These are phyloP conservation scores for peach (Prunus persica) DNA, from an alignment of 306 rosid species.

Conservation along the genomic window DNA sequence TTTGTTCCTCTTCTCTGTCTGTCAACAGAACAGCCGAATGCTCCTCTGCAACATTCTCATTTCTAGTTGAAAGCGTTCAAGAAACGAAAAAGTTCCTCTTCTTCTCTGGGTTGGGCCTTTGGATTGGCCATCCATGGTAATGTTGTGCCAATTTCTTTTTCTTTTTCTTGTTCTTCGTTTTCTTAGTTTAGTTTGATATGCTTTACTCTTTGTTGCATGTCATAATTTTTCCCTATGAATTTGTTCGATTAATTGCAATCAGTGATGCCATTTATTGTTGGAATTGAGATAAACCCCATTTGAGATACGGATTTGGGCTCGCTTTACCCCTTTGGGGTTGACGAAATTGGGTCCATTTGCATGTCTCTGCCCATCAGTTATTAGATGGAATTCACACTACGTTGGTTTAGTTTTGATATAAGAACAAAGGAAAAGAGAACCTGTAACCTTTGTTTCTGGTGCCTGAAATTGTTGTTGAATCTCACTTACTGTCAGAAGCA, in stretches of 20 bases:
- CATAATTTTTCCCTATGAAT: not conserved
- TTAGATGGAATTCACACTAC: not conserved
- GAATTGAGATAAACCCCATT: not conserved
- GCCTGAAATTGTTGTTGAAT: not conserved
- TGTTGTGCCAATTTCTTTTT: not conserved
- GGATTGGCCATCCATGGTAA: not conserved
- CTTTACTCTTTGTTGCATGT: constrained; percentile 1
- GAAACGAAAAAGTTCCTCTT: not conserved
- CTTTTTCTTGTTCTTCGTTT: not conserved
- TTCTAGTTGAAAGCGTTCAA: not conserved
- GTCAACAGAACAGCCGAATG: not conserved
- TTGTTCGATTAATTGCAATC: not conserved
- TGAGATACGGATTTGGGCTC: not conserved
- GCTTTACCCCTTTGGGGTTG: not conserved
- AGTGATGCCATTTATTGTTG: constrained; percentile 5
- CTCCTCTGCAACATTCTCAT: constrained; percentile 5
- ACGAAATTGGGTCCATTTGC: not conserved
- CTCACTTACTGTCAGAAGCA: not conserved
- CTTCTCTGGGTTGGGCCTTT: not conserved
- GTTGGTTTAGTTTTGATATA: not conserved
- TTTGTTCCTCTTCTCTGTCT: not conserved
- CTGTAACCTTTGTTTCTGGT: not conserved
- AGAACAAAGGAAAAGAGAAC: not conserved
- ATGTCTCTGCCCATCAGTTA: not conserved
- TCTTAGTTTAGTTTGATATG: not conserved